These are phyloP conservation scores for Amyloporia xantha DNA, from an alignment of 768 basidiomycete species.

Conservation along the genomic window DNA sequence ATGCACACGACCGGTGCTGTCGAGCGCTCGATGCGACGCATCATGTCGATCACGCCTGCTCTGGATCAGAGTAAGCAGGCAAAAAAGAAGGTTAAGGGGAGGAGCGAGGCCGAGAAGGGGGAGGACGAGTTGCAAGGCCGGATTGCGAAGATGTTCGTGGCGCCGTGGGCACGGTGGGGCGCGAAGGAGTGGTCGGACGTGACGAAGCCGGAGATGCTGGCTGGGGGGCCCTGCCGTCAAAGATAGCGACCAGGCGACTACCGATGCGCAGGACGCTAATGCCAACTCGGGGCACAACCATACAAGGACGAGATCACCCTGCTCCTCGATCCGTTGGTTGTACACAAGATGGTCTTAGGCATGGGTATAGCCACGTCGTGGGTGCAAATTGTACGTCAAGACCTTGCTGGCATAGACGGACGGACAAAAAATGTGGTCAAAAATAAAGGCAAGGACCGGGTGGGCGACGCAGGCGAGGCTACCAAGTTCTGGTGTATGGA, in stretches of 20 bases:
- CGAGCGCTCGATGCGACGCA: too few species aligned
- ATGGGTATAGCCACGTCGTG: conserved; percentile 62
- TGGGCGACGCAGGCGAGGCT: conserved; percentile 17
- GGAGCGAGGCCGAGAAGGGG: conserved; percentile 24
- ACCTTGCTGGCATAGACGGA: conserved; percentile 13
- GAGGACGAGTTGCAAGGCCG: conserved; percentile 42
- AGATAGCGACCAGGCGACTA: conserved; percentile 11
- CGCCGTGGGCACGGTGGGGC: conserved; percentile 44
- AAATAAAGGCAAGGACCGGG: conserved; percentile 22
- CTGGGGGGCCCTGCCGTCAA: conserved; percentile 28
- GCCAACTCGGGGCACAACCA: conserved; percentile 37
- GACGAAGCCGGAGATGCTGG: conserved; percentile 27
- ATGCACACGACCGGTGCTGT: conserved; percentile 62
- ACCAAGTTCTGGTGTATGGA: conserved; percentile 54
- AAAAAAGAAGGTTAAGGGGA: conserved; percentile 12
- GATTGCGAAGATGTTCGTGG: conserved; percentile 45
- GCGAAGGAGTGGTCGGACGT: conserved; percentile 34
- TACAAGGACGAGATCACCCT: conserved; percentile 53
- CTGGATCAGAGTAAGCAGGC: conserved; percentile 18
- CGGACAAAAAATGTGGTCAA: conserved; percentile 8
- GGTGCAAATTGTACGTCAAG: conserved; percentile 54
- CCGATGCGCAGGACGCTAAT: conserved; percentile 7
- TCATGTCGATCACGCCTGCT: conserved; percentile 33
- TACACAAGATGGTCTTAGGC: conserved; percentile 39
- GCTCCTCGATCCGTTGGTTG: conserved; percentile 40